These are phyloP conservation scores for Cyclospora cayetanensis DNA, from an alignment of 169 alveolate species.

Conservation along the genomic window DNA sequence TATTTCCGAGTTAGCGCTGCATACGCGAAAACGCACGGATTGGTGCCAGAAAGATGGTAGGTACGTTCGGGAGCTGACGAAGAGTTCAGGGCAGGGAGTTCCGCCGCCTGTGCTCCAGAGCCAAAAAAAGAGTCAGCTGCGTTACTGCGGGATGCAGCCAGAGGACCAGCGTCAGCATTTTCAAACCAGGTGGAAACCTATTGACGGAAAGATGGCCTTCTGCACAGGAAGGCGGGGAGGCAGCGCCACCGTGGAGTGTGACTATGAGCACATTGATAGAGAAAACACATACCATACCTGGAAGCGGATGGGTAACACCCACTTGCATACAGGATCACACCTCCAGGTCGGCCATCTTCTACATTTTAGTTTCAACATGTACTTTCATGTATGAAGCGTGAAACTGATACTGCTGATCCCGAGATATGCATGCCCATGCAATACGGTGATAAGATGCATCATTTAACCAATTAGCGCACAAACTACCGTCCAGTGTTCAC, in stretches of 20 bases:
- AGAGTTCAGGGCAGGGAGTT: neutral
- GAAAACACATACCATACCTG: conserved; percentile 64
- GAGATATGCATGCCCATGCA: too few relatives aligned
- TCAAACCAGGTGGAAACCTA: conserved; percentile 67
- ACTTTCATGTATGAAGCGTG: neutral
- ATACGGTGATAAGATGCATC: too few relatives aligned
- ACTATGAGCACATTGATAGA: conserved; percentile 51
- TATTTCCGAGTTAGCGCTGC: conserved; percentile 21
- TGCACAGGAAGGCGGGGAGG: conserved; percentile 51
- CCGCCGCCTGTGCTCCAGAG: neutral
- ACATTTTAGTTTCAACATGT: neutral
- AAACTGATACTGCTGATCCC: too few relatives aligned
- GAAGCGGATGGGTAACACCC: conserved; percentile 38
- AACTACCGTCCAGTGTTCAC: too few relatives aligned
- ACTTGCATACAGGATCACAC: neutral
- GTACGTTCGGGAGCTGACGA: neutral
- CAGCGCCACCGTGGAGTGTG: conserved; percentile 49
- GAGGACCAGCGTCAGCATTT: conserved; percentile 53
- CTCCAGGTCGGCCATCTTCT: conserved; percentile 21
- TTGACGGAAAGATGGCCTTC: conserved; percentile 64
- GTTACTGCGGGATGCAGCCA: conserved; percentile 4
- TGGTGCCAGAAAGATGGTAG: neutral
- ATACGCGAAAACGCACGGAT: conserved; percentile 36
- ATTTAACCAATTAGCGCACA: too few relatives aligned
- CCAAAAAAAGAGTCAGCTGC: conserved; percentile 30